Conservation (phyloP, 2,329 filamentous ascomycete genomes). For the Exophiala sp. region DNA sequence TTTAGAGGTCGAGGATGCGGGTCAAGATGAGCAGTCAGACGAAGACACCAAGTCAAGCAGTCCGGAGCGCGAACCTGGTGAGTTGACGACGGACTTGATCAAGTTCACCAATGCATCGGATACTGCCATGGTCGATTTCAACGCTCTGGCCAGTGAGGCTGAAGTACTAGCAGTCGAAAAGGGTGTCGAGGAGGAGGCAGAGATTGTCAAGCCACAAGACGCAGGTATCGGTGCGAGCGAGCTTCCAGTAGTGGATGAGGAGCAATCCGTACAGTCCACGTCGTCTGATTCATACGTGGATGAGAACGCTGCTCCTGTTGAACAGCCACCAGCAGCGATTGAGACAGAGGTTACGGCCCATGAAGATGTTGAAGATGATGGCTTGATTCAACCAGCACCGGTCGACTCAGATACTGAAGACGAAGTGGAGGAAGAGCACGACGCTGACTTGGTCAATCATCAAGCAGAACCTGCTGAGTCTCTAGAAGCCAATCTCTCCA, state of each 20-base stretch:
- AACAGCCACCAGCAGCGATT: constrained; percentile 42
- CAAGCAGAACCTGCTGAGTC: constrained; percentile 1
- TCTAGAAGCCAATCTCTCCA: neutral
- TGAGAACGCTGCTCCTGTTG: constrained; percentile 51
- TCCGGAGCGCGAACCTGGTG: constrained; percentile 6
- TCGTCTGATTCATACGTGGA: constrained; percentile 65
- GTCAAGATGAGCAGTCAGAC: constrained; percentile 18
- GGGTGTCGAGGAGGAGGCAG: constrained; percentile 35
- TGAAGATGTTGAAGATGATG: neutral
- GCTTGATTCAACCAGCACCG: neutral
- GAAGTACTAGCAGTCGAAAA: constrained; percentile 20
- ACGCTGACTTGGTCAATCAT: neutral
- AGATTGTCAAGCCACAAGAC: constrained; percentile 15
- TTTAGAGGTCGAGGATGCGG: neutral
- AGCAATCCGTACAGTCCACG: constrained; percentile 45
- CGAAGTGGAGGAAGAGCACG: constrained; percentile 7
- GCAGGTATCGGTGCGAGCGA: neutral
- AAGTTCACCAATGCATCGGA: constrained; percentile 24
- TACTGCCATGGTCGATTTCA: constrained; percentile 27
- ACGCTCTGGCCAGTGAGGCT: constrained; percentile 22
- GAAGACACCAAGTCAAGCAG: constrained; percentile 24
- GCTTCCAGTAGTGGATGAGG: constrained; percentile 12
- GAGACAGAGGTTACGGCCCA: constrained; percentile 46
- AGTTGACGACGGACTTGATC: constrained; percentile 24
- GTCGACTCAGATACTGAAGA: neutral